Conservation (phyloP, 2,329 filamentous ascomycete genomes). For the Amphichorda felina region DNA sequence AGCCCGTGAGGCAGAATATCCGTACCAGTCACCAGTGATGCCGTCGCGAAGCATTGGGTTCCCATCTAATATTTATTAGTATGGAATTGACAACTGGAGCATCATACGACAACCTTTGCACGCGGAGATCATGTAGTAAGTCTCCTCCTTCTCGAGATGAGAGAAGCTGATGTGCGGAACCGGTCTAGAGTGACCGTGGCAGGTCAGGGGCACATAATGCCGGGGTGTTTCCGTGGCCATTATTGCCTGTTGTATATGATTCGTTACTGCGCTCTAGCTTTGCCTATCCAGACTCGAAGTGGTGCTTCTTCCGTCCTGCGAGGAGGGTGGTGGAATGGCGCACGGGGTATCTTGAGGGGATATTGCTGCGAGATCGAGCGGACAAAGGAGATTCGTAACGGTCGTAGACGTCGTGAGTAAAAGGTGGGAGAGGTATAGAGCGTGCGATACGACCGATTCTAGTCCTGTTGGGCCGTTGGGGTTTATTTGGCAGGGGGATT, state of each 20-base stretch:
- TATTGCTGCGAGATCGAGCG: not conserved
- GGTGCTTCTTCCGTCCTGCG: too few species aligned
- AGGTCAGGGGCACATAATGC: constrained; percentile 77
- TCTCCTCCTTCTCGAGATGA: constrained; percentile 65
- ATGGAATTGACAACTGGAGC: constrained; percentile 5
- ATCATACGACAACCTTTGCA: constrained; percentile 57
- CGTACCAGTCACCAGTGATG: constrained; percentile 82
- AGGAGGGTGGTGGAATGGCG: too few species aligned
- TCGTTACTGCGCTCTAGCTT: not conserved
- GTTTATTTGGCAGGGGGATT: too few species aligned
- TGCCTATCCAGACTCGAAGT: too few species aligned
- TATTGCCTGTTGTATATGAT: not conserved
- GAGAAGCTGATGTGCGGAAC: constrained; percentile 91
- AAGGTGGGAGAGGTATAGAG: too few species aligned
- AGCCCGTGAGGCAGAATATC: constrained; percentile 3
- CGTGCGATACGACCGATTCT: too few species aligned
- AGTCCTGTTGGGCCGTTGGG: too few species aligned
- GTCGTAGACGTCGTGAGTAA: constrained; percentile 5
- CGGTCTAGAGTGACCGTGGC: constrained; percentile 85
- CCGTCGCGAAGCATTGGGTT: constrained; percentile 98
- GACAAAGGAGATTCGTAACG: constrained; percentile 6
- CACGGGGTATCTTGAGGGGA: not conserved
- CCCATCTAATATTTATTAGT: constrained; percentile 52
- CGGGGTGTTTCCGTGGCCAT: constrained; percentile 27
- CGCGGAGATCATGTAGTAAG: constrained; percentile 86